Conservation (phyloP, 2,329 filamentous ascomycete species). For the Dothiorella sarmentorum region DNA sequence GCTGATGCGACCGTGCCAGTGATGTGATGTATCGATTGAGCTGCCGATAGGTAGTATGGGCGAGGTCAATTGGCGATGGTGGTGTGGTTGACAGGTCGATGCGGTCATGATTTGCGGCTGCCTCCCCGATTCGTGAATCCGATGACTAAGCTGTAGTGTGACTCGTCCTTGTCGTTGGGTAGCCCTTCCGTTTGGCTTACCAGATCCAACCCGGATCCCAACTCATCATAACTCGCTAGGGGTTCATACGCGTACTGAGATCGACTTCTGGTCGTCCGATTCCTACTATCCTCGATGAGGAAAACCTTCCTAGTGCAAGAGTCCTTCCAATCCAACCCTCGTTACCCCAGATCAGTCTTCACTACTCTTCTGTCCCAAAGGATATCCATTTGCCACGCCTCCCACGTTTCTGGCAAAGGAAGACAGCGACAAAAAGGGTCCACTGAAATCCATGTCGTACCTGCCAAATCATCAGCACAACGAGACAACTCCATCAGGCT, state of each 20-base stretch:
- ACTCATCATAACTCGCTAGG: too few species aligned
- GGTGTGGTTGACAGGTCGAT: background rate
- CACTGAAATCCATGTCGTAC: slow-evolving; percentile 77
- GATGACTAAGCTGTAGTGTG: background rate
- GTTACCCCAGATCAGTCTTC: background rate
- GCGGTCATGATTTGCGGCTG: slow-evolving; percentile 6
- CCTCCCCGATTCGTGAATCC: background rate
- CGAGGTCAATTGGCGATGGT: background rate
- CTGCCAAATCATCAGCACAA: background rate
- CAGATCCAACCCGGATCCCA: too few species aligned
- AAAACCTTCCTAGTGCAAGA: too few species aligned
- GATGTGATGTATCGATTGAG: background rate
- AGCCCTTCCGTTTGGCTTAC: background rate
- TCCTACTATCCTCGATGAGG: too few species aligned
- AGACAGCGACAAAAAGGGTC: slow-evolving; percentile 61
- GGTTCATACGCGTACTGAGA: too few species aligned
- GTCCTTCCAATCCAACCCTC: too few species aligned
- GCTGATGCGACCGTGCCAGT: background rate
- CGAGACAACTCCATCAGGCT: too few species aligned
- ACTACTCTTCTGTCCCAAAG: background rate
- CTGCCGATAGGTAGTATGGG: background rate
- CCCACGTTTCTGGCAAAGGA: slow-evolving; percentile 47
- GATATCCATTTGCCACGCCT: background rate
- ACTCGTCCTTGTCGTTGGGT: background rate
- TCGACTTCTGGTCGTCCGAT: too few species aligned